A percentile compares a stretch with the other conserved stretches of the same genome.
Conservation (phyloP, 192 early-diverging fungal species). For the Dissophora ornata region DNA sequence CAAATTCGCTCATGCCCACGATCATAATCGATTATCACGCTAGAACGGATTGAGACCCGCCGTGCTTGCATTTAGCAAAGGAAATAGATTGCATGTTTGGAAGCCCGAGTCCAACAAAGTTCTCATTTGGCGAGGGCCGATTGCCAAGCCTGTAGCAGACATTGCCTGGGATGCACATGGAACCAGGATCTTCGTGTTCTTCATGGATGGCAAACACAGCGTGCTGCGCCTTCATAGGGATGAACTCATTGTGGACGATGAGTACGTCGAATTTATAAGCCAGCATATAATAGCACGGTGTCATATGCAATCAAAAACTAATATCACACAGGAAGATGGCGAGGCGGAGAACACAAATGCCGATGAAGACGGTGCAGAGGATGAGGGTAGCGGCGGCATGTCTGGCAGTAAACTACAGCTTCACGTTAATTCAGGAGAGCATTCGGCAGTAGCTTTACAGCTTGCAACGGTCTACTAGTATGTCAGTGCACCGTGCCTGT, state of each 20-base stretch:
- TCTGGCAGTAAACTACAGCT: conserved; percentile 27
- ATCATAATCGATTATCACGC: no score
- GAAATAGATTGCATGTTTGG: conserved; percentile 39
- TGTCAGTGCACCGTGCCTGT: not conserved
- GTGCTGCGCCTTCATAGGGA: conserved; percentile 13
- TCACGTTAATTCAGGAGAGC: conserved; percentile 22
- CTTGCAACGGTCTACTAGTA: conserved; percentile 30
- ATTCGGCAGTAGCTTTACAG: conserved; percentile 3
- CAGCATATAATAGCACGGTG: conserved; percentile 33
- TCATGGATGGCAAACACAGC: conserved; percentile 51
- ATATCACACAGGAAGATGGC: conserved; percentile 28
- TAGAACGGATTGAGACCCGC: no score
- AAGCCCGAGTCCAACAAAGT: conserved; percentile 7
- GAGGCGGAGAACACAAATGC: conserved; percentile 24
- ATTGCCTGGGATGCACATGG: conserved; percentile 30
- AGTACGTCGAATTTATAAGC: conserved; percentile 18
- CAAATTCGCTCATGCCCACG: no score
- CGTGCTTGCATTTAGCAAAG: conserved; percentile 33
- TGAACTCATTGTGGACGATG: conserved; percentile 12
- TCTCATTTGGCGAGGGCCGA: conserved; percentile 31
- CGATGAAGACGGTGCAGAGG: conserved; percentile 27
- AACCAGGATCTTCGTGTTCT: conserved; percentile 18
- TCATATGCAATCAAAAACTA: conserved; percentile 31
- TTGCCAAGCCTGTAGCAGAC: conserved; percentile 36
- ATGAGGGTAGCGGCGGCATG: conserved; percentile 15